Evolutionary conservation across 306 rosid species (phyloP).

Genomic region (Spatholobus suberectus): DNA sequence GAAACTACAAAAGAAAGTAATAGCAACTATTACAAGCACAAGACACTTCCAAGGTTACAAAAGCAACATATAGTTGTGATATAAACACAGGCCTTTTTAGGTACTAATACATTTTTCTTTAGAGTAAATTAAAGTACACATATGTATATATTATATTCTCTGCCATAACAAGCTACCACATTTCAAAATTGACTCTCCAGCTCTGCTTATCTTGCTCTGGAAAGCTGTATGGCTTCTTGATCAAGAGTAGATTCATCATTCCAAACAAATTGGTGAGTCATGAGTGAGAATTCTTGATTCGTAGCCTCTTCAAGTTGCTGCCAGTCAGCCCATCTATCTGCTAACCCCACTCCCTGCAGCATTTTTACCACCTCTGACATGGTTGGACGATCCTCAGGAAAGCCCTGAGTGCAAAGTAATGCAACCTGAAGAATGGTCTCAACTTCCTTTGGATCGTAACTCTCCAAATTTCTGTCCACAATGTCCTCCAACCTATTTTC

Average conservation of each 20-base stretch:
- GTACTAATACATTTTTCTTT: constrained; percentile 4
- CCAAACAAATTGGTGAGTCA: constrained; percentile 80
- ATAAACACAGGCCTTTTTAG: too few relatives aligned
- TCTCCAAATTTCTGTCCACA: constrained; percentile 73
- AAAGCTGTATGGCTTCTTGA: constrained; percentile 90
- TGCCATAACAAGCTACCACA: background rate
- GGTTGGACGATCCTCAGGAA: constrained; percentile 76
- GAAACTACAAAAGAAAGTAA: background rate
- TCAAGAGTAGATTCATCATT: constrained; percentile 77
- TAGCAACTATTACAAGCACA: constrained; percentile 7
- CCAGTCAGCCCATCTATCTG: constrained; percentile 90
- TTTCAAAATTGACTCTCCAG: constrained; percentile 45
- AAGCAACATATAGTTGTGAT: constrained; percentile 13
- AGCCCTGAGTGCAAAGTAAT: constrained; percentile 76
- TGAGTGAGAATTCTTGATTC: constrained; percentile 55
- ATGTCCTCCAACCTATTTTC: constrained; percentile 82
- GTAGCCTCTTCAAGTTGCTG: constrained; percentile 68
- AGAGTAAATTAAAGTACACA: constrained; percentile 2
- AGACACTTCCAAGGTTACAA: constrained; percentile 26
- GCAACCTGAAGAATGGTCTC: constrained; percentile 78
- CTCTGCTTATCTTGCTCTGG: constrained; percentile 66
- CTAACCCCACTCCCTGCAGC: constrained; percentile 72
- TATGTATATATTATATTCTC: constrained; percentile 21
- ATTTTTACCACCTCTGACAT: constrained; percentile 76
- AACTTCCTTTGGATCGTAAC: constrained; percentile 65